Conservation (phyloP, 345 rosid species). For the Mercurialis annua region DNA sequence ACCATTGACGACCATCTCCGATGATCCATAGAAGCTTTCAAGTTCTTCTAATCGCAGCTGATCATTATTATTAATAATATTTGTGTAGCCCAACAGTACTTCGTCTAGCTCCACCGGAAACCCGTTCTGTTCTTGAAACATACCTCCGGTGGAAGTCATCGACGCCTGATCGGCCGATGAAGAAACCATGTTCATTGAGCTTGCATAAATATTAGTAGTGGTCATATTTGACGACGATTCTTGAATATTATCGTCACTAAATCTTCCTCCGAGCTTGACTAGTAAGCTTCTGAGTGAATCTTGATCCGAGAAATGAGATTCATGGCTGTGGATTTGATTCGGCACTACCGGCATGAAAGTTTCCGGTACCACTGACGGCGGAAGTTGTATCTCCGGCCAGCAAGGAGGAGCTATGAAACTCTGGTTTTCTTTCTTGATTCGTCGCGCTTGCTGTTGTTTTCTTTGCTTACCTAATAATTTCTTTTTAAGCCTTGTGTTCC, state of each 20-base stretch:
- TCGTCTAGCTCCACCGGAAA: constrained; percentile 22
- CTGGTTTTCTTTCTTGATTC: constrained; percentile 40
- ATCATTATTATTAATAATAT: constrained; percentile 18
- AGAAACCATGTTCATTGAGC: constrained; percentile 26
- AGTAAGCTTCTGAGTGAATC: constrained; percentile 36
- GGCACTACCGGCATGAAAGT: constrained; percentile 11
- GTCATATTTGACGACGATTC: constrained; percentile 10
- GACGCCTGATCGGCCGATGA: no score
- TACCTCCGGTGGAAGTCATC: constrained; percentile 25
- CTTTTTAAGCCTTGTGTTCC: constrained; percentile 81
- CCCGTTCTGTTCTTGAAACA: constrained; percentile 39
- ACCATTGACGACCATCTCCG: constrained; percentile 24
- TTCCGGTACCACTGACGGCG: background rate
- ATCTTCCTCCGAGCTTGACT: constrained; percentile 43
- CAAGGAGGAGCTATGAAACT: constrained; percentile 21
- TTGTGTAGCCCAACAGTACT: no score
- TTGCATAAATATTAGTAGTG: constrained; percentile 14
- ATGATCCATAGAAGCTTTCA: constrained; percentile 32
- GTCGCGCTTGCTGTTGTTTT: constrained; percentile 42
- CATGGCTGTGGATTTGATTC: constrained; percentile 16
- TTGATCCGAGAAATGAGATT: constrained; percentile 36
- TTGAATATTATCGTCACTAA: constrained; percentile 24
- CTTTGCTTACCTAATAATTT: constrained; percentile 67
- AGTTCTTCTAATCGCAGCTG: constrained; percentile 15
- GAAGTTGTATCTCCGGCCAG: constrained; percentile 35